phyloP scores from a whole-genome alignment of 345 rosid genomes.

The Pistacia atlantica region DNA sequence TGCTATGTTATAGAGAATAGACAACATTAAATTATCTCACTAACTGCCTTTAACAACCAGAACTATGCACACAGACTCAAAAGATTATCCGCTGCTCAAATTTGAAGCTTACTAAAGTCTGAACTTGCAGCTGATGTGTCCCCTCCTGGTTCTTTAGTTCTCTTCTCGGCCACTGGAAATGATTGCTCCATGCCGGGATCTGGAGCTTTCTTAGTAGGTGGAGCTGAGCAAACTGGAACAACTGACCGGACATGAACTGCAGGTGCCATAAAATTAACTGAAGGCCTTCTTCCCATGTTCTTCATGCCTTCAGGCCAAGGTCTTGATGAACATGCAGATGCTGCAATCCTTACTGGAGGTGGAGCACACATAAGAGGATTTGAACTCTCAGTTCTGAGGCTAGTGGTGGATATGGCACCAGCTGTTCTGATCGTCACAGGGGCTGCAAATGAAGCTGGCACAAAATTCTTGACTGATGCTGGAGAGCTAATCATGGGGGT shows the following conservation, averaged over 20 bases:
- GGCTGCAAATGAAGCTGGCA: conserved; percentile 18
- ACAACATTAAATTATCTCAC: not conserved
- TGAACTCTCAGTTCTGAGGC: conserved; percentile 13
- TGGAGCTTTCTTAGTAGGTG: conserved; percentile 31
- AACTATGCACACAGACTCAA: not conserved
- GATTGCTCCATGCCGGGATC: conserved; percentile 12
- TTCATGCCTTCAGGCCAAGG: conserved; percentile 21
- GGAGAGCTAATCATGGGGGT: conserved; percentile 6
- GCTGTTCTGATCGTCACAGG: conserved; percentile 14
- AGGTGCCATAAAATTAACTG: conserved; percentile 41
- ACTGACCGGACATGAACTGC: conserved; percentile 48
- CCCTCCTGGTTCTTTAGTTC: conserved; percentile 6
- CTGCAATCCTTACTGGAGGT: conserved; percentile 9
- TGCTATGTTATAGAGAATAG: conserved; percentile 2
- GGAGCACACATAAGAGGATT: not conserved
- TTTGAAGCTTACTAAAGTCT: conserved; percentile 22
- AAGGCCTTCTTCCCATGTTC: not conserved
- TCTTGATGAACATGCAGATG: conserved; percentile 16
- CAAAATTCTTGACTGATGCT: conserved; percentile 4
- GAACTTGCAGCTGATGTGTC: conserved; percentile 22
- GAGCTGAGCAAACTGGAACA: conserved; percentile 46
- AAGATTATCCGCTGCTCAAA: conserved; percentile 1
- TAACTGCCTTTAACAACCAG: not conserved
- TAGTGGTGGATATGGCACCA: not conserved
- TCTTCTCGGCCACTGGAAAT: not conserved